Evolutionary conservation across 352 stramenopile species (phyloP).

Genomic region (Pythium myriotylum): DNA sequence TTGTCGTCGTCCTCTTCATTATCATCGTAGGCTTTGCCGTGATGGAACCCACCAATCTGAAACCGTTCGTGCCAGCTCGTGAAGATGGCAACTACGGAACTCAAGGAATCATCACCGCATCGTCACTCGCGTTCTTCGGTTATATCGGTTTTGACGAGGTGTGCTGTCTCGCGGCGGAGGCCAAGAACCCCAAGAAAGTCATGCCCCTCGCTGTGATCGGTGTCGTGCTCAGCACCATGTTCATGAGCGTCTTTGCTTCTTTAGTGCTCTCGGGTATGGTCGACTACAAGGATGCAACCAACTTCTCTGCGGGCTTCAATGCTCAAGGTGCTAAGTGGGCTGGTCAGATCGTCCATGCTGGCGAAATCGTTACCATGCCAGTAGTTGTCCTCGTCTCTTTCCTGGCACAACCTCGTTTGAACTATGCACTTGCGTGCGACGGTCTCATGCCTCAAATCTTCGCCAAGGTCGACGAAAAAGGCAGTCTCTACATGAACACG

Average conservation of each 20-base stretch:
- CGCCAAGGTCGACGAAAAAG: slow-evolving; percentile 73
- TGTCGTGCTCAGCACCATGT: slow-evolving; percentile 76
- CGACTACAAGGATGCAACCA: slow-evolving; percentile 19
- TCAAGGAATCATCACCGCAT: slow-evolving; percentile 73
- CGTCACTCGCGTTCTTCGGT: slow-evolving; percentile 92
- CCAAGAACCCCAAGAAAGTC: slow-evolving; percentile 70
- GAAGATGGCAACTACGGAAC: slow-evolving; percentile 36
- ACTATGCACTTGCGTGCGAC: slow-evolving; percentile 92
- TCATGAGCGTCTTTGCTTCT: slow-evolving; percentile 69
- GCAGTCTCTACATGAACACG: slow-evolving; percentile 81
- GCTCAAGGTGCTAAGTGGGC: slow-evolving; percentile 41
- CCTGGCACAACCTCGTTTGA: slow-evolving; percentile 90
- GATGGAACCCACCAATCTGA: slow-evolving; percentile 82
- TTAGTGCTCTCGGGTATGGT: slow-evolving; percentile 85
- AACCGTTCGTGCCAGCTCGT: slow-evolving; percentile 71
- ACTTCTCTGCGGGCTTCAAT: slow-evolving; percentile 48
- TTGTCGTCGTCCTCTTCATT: slow-evolving; percentile 91
- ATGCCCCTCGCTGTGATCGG: slow-evolving; percentile 82
- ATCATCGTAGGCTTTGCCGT: slow-evolving; percentile 83
- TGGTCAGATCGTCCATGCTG: slow-evolving; percentile 49
- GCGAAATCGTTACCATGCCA: slow-evolving; percentile 88
- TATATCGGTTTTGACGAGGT: slow-evolving; percentile 95
- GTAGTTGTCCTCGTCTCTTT: slow-evolving; percentile 93
- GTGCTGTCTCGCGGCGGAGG: slow-evolving; percentile 84
- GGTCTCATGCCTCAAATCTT: slow-evolving; percentile 92